Percentiles rank a stretch among this genome's conserved stretches.
Evolutionary conservation across 768 basidiomycete species (phyloP).

Genomic region (Leucocoprinus leucothites): DNA sequence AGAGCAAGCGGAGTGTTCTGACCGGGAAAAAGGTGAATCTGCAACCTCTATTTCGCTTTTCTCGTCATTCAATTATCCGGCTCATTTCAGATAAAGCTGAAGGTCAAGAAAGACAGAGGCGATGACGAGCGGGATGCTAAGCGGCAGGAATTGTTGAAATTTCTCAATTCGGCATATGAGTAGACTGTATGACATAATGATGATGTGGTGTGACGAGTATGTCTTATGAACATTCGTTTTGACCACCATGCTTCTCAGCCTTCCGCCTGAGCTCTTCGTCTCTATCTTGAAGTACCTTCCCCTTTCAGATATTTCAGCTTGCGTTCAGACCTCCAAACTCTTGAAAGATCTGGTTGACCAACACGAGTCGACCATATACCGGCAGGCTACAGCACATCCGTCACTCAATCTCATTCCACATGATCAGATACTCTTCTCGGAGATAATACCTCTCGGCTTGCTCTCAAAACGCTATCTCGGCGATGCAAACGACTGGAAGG

Average conservation of each 20-base stretch:
- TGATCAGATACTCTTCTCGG: slow-evolving; percentile 2
- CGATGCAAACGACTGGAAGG: slow-evolving; percentile 49
- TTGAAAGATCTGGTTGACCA: slow-evolving; percentile 45
- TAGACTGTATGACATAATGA: slow-evolving; percentile 18
- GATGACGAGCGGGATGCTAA: slow-evolving; percentile 59
- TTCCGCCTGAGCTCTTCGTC: slow-evolving; percentile 61
- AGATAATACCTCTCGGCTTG: neutral
- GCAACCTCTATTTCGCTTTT: neutral
- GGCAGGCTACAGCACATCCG: slow-evolving; percentile 51
- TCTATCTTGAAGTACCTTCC: slow-evolving; percentile 48
- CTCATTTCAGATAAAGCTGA: slow-evolving; percentile 51
- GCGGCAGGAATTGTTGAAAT: slow-evolving; percentile 47
- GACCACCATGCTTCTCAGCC: slow-evolving; percentile 31
- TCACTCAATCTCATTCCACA: slow-evolving; percentile 34
- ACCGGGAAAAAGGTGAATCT: slow-evolving; percentile 58
- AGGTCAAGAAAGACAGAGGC: slow-evolving; percentile 56
- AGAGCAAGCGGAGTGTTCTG: slow-evolving; percentile 49
- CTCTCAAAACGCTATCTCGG: slow-evolving; percentile 30
- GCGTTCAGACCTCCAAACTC: slow-evolving; percentile 36
- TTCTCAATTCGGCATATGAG: slow-evolving; percentile 52
- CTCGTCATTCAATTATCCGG: neutral
- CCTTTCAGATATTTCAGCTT: slow-evolving; percentile 34
- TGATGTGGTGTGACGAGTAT: neutral
- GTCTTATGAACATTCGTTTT: neutral
- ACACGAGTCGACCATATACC: slow-evolving; percentile 56